Percentiles rank a stretch among this genome's conserved stretches.
Conservation (phyloP, 352 stramenopile species). For the Pythium aristosporum region DNA sequence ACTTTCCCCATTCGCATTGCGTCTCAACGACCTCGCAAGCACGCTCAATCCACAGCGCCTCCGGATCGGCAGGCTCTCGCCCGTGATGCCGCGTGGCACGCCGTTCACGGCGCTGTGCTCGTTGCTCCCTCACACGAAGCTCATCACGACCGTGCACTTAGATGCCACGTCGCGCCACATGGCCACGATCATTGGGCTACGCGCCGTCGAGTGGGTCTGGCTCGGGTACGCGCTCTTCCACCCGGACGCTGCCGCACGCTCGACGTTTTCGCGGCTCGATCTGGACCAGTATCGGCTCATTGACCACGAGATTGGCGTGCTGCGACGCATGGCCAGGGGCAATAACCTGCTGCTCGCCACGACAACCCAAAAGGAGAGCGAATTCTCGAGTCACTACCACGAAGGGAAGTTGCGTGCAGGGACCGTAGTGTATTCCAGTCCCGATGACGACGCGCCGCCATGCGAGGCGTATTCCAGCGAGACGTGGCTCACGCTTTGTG, state of each 20-base stretch:
- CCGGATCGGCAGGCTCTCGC: not conserved
- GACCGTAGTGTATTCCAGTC: not conserved
- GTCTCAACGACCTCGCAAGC: not conserved
- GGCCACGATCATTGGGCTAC: not conserved
- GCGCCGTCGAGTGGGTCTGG: conserved; percentile 1
- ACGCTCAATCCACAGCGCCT: not conserved
- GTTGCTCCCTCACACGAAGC: not conserved
- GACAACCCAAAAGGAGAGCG: not conserved
- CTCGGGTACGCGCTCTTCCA: conserved; percentile 15
- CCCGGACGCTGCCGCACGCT: not conserved
- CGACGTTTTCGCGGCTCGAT: not conserved
- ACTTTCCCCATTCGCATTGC: not conserved
- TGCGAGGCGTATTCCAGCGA: not conserved
- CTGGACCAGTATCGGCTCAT: conserved; percentile 5
- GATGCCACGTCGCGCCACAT: conserved; percentile 1
- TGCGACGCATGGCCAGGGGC: not conserved
- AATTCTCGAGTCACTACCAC: not conserved
- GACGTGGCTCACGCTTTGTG: not conserved
- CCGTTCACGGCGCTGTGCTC: not conserved
- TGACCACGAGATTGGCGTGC: not conserved
- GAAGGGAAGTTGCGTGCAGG: not conserved
- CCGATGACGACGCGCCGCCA: not conserved
- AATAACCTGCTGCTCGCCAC: not conserved
- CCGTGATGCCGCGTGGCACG: not conserved
- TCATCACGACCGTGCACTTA: not conserved